A percentile compares a stretch with the other conserved stretches of the same genome.
Conservation (phyloP, 768 basidiomycete genomes). For the Leccinum disarticulatum region DNA sequence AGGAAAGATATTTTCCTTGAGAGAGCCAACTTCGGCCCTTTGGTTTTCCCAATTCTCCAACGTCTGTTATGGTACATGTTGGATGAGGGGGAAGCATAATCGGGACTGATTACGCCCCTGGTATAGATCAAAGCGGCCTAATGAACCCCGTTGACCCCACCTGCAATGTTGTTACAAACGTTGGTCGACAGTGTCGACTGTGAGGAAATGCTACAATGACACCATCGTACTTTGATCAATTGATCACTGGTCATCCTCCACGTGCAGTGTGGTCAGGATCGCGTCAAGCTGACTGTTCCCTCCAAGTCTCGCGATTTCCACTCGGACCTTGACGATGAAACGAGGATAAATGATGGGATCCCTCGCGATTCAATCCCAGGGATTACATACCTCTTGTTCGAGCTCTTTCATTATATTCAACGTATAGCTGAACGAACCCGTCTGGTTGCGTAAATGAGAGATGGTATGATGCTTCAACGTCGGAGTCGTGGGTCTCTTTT, state of each 20-base stretch:
- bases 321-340: constrained; percentile 37
- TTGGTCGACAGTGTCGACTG: not conserved
- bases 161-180: not conserved
- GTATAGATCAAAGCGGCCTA: not conserved
- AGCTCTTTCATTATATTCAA: constrained; percentile 62
- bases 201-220: not conserved
- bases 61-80: not conserved
- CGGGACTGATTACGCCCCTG: too few species aligned
- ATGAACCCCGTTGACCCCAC: not conserved
- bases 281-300: constrained; percentile 67
- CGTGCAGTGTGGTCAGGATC: constrained; percentile 55
- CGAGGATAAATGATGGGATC: not conserved
- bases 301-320: constrained; percentile 71
- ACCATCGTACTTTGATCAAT: not conserved
- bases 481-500: constrained; percentile 84
- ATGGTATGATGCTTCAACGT: constrained; percentile 84
- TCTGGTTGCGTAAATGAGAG: constrained; percentile 68
- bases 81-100: not conserved
- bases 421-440: constrained; percentile 87
- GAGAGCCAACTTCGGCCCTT: too few species aligned
- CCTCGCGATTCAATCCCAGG: not conserved
- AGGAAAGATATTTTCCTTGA: too few species aligned
- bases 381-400: constrained; percentile 48
- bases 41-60: too few species aligned
- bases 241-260: constrained; percentile 25